A percentile compares a stretch with the other conserved stretches of the same genome.
Evolutionary conservation across 108 stramenopile genomes (phyloP).

Genomic region (Discostella pseudostelligera): DNA sequence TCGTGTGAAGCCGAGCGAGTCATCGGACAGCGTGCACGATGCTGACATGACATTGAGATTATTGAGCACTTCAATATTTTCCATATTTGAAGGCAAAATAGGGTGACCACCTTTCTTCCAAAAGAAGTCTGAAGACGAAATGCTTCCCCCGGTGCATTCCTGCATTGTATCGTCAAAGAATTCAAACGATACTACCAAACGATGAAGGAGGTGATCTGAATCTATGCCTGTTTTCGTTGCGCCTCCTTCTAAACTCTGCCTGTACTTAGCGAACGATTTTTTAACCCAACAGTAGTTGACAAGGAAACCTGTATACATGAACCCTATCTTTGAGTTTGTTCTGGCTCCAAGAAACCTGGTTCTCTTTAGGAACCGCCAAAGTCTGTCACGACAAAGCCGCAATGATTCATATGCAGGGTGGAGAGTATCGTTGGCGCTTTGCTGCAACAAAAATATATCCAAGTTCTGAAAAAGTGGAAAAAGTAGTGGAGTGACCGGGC

Average conservation of each 20-base stretch:
- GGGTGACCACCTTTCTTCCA: constrained; percentile 81
- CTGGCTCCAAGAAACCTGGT: constrained; percentile 14
- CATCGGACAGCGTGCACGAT: constrained; percentile 46
- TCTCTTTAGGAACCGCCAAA: constrained; percentile 63
- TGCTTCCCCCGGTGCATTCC: constrained; percentile 42
- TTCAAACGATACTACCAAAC: constrained; percentile 42
- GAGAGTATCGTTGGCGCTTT: neutral
- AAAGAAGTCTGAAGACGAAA: constrained; percentile 42
- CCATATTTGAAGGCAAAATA: constrained; percentile 53
- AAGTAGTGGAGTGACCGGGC: constrained; percentile 67
- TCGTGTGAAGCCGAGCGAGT: constrained; percentile 44
- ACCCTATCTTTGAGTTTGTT: constrained; percentile 25
- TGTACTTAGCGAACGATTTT: constrained; percentile 44
- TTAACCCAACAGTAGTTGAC: constrained; percentile 80
- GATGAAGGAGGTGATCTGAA: neutral
- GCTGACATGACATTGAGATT: constrained; percentile 42
- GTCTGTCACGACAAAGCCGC: constrained; percentile 53
- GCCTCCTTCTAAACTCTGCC: neutral
- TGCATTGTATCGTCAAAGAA: constrained; percentile 55
- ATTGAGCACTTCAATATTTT: constrained; percentile 51
- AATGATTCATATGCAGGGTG: constrained; percentile 16
- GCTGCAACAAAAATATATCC: constrained; percentile 35
- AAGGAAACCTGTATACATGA: constrained; percentile 56
- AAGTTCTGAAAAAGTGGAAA: constrained; percentile 64
- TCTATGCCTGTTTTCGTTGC: neutral